Conservation (phyloP, 78 protist species). For the Cavenderia fasciculata region DNA sequence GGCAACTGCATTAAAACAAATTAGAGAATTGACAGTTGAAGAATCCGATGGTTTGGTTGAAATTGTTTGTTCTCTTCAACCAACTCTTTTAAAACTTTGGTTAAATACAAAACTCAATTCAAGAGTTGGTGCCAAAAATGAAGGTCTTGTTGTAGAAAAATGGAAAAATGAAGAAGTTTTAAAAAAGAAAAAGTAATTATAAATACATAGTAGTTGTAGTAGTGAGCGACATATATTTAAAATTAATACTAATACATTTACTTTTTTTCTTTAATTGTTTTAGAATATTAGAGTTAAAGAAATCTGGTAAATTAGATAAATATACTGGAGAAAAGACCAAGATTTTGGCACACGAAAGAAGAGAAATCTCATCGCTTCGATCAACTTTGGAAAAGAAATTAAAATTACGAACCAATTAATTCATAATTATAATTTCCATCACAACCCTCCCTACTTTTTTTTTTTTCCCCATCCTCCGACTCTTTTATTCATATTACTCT, state of each 20-base stretch:
- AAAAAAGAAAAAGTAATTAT: conserved; percentile 26
- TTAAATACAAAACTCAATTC: conserved; percentile 33
- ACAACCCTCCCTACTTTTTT: too few species aligned
- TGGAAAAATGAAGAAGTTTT: conserved; percentile 48
- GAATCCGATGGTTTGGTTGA: conserved; percentile 33
- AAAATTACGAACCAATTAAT: conserved; percentile 9
- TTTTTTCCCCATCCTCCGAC: too few species aligned
- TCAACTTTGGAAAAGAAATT: conserved; percentile 48
- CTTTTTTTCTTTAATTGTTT: neutral
- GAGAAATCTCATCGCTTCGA: conserved; percentile 49
- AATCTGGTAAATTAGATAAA: conserved; percentile 54
- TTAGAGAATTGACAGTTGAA: conserved; percentile 31
- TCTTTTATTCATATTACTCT: too few species aligned
- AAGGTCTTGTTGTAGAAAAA: conserved; percentile 65
- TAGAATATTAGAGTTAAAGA: conserved; percentile 42
- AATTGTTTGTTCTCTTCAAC: conserved; percentile 22
- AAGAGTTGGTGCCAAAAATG: conserved; percentile 37
- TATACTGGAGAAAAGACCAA: conserved; percentile 15
- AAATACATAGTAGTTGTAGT: neutral
- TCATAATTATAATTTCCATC: too few species aligned
- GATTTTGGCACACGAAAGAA: conserved; percentile 49
- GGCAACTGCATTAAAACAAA: conserved; percentile 21
- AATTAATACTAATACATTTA: neutral
- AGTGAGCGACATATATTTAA: neutral
- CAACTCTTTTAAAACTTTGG: conserved; percentile 41